Evolutionary conservation across 352 stramenopile species (phyloP).

Genomic region (Phytopythium vexans): DNA sequence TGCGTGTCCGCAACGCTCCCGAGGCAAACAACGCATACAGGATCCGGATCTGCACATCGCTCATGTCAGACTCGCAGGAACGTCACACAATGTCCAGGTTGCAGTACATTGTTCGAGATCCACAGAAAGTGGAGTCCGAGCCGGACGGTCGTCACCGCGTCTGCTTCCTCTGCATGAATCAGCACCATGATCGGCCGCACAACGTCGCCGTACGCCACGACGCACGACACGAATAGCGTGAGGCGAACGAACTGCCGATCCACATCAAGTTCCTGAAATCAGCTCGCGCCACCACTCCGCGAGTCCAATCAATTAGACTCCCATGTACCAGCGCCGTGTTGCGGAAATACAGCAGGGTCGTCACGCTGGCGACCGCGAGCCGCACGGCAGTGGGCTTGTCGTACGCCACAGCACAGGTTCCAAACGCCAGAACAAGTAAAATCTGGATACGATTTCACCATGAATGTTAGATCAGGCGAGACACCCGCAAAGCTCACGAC

Average conservation of each 20-base stretch:
- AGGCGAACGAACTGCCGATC: conserved; percentile 52
- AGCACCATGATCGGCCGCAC: conserved; percentile 34
- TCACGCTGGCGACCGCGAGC: conserved; percentile 20
- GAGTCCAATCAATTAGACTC: too few relatives aligned
- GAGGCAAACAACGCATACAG: conserved; percentile 33
- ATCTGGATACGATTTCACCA: conserved; percentile 16
- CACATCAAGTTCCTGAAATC: neutral
- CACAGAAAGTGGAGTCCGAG: conserved; percentile 34
- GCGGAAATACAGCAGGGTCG: conserved; percentile 60
- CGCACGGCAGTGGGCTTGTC: conserved; percentile 52
- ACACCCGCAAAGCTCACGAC: neutral
- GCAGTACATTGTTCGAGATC: conserved; percentile 33
- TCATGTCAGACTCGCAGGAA: neutral
- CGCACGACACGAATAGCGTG: conserved; percentile 45
- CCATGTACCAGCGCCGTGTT: conserved; percentile 43
- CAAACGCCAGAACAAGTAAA: conserved; percentile 26
- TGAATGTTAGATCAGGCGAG: conserved; percentile 7
- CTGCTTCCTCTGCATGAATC: conserved; percentile 5
- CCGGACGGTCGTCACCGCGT: conserved; percentile 11
- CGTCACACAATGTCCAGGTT: neutral
- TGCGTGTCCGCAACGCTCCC: conserved; percentile 14
- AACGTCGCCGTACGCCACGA: conserved; percentile 60
- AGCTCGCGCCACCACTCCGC: too few relatives aligned
- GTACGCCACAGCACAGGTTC: conserved; percentile 39
- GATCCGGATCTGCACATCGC: conserved; percentile 19